Conservation (phyloP, 2,329 filamentous ascomycete species). For the Talaromyces sp. region DNA sequence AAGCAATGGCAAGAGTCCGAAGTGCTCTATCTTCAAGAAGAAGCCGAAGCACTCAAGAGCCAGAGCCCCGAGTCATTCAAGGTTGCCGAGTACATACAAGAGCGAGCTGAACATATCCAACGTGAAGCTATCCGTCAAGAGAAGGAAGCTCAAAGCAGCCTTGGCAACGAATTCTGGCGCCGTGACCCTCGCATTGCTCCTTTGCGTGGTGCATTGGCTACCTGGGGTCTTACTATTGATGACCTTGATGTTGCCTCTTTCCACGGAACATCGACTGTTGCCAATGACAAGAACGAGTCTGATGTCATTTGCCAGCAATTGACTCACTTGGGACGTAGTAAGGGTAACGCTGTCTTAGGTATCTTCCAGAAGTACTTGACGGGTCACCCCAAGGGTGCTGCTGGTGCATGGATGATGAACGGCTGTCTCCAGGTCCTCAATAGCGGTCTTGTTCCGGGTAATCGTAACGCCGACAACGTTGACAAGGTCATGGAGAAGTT, state of each 20-base stretch:
- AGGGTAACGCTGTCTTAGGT: conserved; percentile 92
- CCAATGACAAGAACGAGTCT: conserved; percentile 99
- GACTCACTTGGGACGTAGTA: conserved; percentile 86
- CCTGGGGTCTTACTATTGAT: conserved; percentile 96
- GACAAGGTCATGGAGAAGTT: conserved; percentile 96
- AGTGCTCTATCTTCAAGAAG: conserved; percentile 86
- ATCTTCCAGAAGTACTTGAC: conserved; percentile 99
- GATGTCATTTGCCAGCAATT: conserved; percentile 96
- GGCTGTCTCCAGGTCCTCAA: conserved; percentile 94
- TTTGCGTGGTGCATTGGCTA: conserved; percentile 90
- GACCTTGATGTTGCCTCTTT: conserved; percentile 94
- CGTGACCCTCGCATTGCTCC: conserved; percentile 89
- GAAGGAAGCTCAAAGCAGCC: conserved; percentile 85
- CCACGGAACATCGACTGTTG: conserved; percentile 97
- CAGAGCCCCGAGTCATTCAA: conserved; percentile 68
- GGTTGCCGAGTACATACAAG: conserved; percentile 78
- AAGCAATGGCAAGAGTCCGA: conserved; percentile 96
- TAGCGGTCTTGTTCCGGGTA: conserved; percentile 88
- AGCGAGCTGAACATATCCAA: conserved; percentile 82
- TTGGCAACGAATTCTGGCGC: conserved; percentile 99
- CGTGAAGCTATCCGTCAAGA: conserved; percentile 83
- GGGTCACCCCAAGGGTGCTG: conserved; percentile 97
- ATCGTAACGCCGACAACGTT: conserved; percentile 96
- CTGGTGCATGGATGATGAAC: conserved; percentile 99
- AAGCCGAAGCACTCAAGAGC: conserved; percentile 85